Evolutionary conservation across 352 stramenopile genomes (phyloP).

Genomic region (Phytophthora vignae): DNA sequence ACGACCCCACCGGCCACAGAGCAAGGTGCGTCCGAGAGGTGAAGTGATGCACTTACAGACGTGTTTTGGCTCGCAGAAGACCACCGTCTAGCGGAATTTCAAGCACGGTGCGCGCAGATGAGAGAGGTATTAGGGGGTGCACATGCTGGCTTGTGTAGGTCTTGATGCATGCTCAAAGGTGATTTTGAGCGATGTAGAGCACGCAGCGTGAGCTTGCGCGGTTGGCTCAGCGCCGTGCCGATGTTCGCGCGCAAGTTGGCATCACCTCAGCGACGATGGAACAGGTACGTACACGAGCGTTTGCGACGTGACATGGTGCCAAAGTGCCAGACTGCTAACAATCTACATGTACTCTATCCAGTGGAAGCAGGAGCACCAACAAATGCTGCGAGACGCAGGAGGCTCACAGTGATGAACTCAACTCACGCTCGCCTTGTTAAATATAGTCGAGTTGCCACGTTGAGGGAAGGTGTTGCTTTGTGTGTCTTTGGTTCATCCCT

Average conservation of each 20-base stretch:
- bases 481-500: slow-evolving; percentile 2
- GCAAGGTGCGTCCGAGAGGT: slow-evolving; percentile 12
- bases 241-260: slow-evolving; percentile 34
- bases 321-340: not conserved
- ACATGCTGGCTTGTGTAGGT: not conserved
- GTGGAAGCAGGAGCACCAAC: slow-evolving; percentile 48
- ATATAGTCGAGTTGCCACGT: slow-evolving; percentile 24
- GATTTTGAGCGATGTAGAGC: slow-evolving; percentile 2
- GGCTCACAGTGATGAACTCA: slow-evolving; percentile 1
- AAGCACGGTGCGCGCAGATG: slow-evolving; percentile 34
- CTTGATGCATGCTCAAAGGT: not conserved
- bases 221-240: slow-evolving; percentile 26
- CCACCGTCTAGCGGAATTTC: slow-evolving; percentile 31
- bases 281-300: slow-evolving; percentile 20
- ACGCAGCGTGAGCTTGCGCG: slow-evolving; percentile 39
- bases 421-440: slow-evolving; percentile 21
- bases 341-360: slow-evolving; percentile 6
- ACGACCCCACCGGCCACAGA: slow-evolving; percentile 1
- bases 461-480: not conserved
- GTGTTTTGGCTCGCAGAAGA: slow-evolving; percentile 19
- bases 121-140: slow-evolving; percentile 17
- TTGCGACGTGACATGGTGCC: no score
- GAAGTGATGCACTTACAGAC: not conserved
- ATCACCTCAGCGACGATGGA: slow-evolving; percentile 39
- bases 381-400: slow-evolving; percentile 33